Evolutionary conservation across 1,139 yeast species (phyloP), one percentile per base, ranked within the genome.

Genomic region (Saccharomycopsis phalli): DNA sequence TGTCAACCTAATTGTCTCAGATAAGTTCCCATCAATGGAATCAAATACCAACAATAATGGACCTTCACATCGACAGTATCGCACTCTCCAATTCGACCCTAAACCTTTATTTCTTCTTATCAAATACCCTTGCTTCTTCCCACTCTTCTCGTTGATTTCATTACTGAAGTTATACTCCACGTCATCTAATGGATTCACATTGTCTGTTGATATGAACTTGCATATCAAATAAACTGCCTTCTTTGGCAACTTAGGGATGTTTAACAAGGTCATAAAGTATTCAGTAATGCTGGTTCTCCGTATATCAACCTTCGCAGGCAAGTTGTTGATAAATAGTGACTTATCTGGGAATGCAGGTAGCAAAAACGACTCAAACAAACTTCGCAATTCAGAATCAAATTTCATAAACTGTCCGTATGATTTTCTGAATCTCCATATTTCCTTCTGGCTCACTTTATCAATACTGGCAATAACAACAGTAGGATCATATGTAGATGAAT

Each of bases 21-120:
- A 53, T 10, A 72, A 50, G 3, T 67, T 59, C 1, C 82, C 84
- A 4, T 76, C 77, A 1, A 80, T 78, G 3, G 58, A 54, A 31
- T 81, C 93, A 49, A 68, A 72, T 27, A 81, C 65, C 44, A 77
- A 78, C 44, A 86, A 61, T 29, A 56, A 59, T 1, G 79, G 74
- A 0, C 83, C 83, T 47, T 79, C 83, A 13, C 82, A 69, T 34
- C 75, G 76, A 57, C 84, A 82, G 69, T 81, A 82, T 38, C 86
- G 62, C 4, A 77, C 67, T 52, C 76, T 80, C 95, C 95, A 86
- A 31, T 69, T 70, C 42, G 60, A 81, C 49, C 61, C 82, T 64
- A 56, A 56, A 59, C 60, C 54, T 57, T 61, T 71, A 51, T 76
- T 75, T 37, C 82, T 70, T 47, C 83, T 70, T 5, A 83, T 63